phyloP scores from a whole-genome alignment of 345 rosid species.

The Camelina neglecta region DNA sequence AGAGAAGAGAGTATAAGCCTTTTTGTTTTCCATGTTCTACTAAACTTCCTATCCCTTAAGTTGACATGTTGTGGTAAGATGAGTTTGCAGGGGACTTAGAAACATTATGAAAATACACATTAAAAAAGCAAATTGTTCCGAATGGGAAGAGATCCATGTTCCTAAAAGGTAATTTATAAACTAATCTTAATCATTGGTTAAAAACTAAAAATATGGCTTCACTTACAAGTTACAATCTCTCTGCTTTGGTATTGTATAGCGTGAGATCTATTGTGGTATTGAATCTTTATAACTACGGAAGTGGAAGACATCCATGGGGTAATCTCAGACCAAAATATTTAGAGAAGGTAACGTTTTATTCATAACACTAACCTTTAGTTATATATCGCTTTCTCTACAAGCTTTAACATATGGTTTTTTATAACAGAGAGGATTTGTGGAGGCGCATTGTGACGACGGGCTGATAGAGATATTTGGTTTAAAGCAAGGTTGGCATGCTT shows the following conservation, averaged over 20 bases:
- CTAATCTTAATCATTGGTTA: neutral
- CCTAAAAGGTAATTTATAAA: slow-evolving; percentile 65
- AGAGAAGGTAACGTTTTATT: slow-evolving; percentile 68
- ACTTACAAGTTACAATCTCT: neutral
- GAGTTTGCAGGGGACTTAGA: slow-evolving; percentile 76
- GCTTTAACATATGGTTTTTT: neutral
- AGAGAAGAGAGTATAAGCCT: slow-evolving; percentile 30
- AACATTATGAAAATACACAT: slow-evolving; percentile 81
- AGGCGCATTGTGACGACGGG: slow-evolving; percentile 93
- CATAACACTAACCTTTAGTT: neutral
- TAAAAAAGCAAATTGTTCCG: slow-evolving; percentile 73
- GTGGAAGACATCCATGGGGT: slow-evolving; percentile 99
- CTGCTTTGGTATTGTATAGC: slow-evolving; percentile 47
- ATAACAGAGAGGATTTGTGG: slow-evolving; percentile 85
- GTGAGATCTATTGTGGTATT: slow-evolving; percentile 88
- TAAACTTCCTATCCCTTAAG: neutral
- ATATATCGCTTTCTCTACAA: neutral
- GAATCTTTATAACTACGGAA: slow-evolving; percentile 91
- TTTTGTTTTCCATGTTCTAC: neutral
- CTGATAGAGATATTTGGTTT: slow-evolving; percentile 91
- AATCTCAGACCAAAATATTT: slow-evolving; percentile 73
- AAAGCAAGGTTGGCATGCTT: slow-evolving; percentile 99
- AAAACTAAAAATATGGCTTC: neutral
- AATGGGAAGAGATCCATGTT: slow-evolving; percentile 80
- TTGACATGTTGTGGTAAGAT: slow-evolving; percentile 37